Evolutionary conservation across 306 rosid species (phyloP).

Genomic region (Pterocarpus santalinus): DNA sequence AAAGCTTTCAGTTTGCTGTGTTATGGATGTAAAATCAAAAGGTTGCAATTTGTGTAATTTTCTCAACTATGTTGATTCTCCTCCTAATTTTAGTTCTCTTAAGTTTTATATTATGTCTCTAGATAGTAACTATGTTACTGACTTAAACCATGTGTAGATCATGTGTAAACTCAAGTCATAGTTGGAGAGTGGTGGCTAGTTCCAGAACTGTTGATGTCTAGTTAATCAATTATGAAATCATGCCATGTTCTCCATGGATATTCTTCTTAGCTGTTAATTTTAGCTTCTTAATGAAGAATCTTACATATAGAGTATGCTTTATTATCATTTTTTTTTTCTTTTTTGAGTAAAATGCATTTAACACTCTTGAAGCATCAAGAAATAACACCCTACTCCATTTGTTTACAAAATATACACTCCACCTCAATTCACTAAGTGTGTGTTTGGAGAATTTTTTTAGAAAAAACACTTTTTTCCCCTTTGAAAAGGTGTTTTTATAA

Average conservation of each 20-base stretch:
- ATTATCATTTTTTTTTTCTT: neutral
- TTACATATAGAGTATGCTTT: too few species aligned
- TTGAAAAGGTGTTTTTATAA: too few species aligned
- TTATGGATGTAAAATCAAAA: conserved; percentile 11
- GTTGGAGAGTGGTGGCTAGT: conserved; percentile 2
- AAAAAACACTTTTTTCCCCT: too few species aligned
- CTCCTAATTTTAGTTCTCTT: conserved; percentile 4
- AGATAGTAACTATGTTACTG: neutral
- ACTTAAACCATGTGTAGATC: neutral
- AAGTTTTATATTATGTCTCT: neutral
- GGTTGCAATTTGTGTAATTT: neutral
- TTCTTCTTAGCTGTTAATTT: neutral
- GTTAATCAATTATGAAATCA: neutral
- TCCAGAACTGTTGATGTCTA: neutral
- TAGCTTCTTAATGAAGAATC: neutral
- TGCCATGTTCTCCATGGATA: neutral
- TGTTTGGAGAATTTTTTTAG: too few species aligned
- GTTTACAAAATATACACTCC: too few species aligned
- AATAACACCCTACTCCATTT: too few species aligned
- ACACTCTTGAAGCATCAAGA: too few species aligned
- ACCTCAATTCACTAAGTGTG: too few species aligned
- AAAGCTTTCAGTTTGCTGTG: conserved; percentile 9
- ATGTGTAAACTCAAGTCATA: neutral
- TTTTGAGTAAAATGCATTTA: too few species aligned
- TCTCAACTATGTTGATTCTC: conserved; percentile 5